Evolutionary conservation across 257 asterid genomes (phyloP).

Genomic region (Penstemon eatonii): DNA sequence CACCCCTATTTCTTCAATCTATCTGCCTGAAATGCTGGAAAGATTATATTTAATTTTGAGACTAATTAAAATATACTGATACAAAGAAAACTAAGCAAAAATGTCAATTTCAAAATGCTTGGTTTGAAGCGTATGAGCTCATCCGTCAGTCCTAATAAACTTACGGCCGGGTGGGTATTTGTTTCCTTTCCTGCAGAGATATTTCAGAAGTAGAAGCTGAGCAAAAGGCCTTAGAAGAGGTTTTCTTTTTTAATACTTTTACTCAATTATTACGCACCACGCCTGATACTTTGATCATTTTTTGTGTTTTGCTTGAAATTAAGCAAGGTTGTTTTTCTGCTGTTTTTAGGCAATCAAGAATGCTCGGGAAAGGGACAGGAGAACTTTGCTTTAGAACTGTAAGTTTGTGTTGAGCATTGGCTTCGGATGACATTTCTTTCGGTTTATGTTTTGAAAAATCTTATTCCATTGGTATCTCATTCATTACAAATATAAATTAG

Average conservation of each 20-base stretch:
- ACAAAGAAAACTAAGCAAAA: conserved; percentile 6
- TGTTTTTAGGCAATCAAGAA: conserved; percentile 73
- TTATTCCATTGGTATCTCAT: not conserved
- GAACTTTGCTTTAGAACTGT: conserved; percentile 74
- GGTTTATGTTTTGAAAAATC: not conserved
- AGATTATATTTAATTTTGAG: not conserved
- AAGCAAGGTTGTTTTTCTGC: conserved; percentile 14
- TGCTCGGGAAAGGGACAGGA: conserved; percentile 90
- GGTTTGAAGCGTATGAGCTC: not conserved
- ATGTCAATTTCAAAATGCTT: conserved; percentile 9
- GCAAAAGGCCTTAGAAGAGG: conserved; percentile 81
- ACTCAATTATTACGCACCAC: not conserved
- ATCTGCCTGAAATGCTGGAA: not conserved
- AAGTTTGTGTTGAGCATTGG: conserved; percentile 31
- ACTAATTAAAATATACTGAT: not conserved
- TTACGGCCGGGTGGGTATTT: conserved; percentile 7
- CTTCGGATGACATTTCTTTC: not conserved
- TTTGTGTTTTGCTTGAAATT: not conserved
- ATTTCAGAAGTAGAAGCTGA: conserved; percentile 79
- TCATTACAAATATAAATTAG: not conserved
- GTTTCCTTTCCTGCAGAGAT: conserved; percentile 52
- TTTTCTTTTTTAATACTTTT: conserved; percentile 21
- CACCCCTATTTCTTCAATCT: not conserved
- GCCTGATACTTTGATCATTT: conserved; percentile 9
- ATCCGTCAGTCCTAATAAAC: not conserved